Evolutionary conservation across 2,329 filamentous ascomycete genomes (phyloP), one percentile per base, ranked within the genome.

Genomic region (Rugonectria rugulosa): DNA sequence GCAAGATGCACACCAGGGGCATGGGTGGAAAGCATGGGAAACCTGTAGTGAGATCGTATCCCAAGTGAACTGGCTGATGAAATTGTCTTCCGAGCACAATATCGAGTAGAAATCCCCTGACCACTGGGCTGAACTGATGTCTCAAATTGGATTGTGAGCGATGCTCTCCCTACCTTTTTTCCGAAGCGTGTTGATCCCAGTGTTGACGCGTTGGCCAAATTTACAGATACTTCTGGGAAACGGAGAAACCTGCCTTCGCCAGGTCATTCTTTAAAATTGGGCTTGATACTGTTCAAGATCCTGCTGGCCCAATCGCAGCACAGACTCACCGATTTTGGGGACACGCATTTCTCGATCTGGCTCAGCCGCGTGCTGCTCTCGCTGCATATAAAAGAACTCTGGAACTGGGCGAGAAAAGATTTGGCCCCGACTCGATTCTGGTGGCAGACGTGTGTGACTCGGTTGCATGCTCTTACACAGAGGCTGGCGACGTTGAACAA

Each of bases 391-490:
- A 41, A 17, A 48, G 29, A 20, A 40, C 45, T 11, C 45, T 49
- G 15, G 34, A 40, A 31, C 6, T 27, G n/a, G 31, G 24, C 34
- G 45, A 4, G 34, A 49, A 36, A 49, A 49, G n/a, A n/a, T n/a
- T 15, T 49, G 17, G 45, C 34, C 20, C 14, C 14, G 45, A 41
- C 36, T 49, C 45, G 17, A 34, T 36, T 49, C 27, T 36, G 7
- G 45, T 49, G 14, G 45, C 36, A 49, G 45, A 49, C 24, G 45
- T 49, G 11, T 49, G 36, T 29, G 34, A 49, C 20, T 49, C 45
- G 5, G 23, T 49, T 27, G 45, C 45, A 15, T 49, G 45, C 34
- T 19, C 34, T 15, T 49, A 41, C 45, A 49, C 45, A 11, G 45
- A 49, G 34, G 36, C 45, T 32, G 45, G 45, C 34, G 36, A 49